Evolutionary conservation across 2,329 filamentous ascomycete genomes (phyloP).

Genomic region (Fonsecaea pedrosoi): DNA sequence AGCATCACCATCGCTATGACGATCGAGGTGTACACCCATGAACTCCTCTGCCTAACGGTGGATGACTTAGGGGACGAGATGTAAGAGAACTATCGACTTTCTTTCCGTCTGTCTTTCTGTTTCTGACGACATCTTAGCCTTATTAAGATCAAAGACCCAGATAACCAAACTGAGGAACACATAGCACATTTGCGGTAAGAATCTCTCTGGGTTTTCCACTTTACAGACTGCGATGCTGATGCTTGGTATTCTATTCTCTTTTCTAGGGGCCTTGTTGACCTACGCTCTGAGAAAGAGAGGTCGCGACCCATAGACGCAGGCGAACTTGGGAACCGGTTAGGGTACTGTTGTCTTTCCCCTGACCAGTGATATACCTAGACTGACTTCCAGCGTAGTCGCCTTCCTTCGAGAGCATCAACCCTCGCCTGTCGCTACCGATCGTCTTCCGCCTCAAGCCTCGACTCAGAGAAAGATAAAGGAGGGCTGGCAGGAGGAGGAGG

Average conservation of each 20-base stretch:
- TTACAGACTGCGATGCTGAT: not conserved
- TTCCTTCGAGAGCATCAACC: slow-evolving; percentile 11
- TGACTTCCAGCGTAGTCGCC: slow-evolving; percentile 14
- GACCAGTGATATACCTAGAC: not conserved
- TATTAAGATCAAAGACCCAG: slow-evolving; percentile 17
- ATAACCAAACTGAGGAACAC: slow-evolving; percentile 24
- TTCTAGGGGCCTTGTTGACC: slow-evolving; percentile 13
- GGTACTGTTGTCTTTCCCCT: slow-evolving; percentile 9
- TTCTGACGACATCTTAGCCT: not conserved
- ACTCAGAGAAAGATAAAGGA: slow-evolving; percentile 17
- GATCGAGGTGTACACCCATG: slow-evolving; percentile 17
- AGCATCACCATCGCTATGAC: slow-evolving; percentile 20
- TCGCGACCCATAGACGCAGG: slow-evolving; percentile 19
- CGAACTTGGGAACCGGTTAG: slow-evolving; percentile 19
- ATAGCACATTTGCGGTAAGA: slow-evolving; percentile 19
- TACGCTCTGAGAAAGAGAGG: slow-evolving; percentile 18
- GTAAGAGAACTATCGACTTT: not conserved
- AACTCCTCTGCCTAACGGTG: slow-evolving; percentile 21
- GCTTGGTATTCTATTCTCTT: not conserved
- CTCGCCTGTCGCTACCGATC: slow-evolving; percentile 1
- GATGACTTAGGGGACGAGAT: slow-evolving; percentile 21
- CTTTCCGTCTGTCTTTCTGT: not conserved
- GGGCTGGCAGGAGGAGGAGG: slow-evolving; percentile 18
- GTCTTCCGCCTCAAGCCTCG: slow-evolving; percentile 11
- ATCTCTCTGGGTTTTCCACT: not conserved